These are phyloP conservation scores for Isoetes taiwanensis DNA, from an alignment of 75 land plant species.

Conservation along the genomic window DNA sequence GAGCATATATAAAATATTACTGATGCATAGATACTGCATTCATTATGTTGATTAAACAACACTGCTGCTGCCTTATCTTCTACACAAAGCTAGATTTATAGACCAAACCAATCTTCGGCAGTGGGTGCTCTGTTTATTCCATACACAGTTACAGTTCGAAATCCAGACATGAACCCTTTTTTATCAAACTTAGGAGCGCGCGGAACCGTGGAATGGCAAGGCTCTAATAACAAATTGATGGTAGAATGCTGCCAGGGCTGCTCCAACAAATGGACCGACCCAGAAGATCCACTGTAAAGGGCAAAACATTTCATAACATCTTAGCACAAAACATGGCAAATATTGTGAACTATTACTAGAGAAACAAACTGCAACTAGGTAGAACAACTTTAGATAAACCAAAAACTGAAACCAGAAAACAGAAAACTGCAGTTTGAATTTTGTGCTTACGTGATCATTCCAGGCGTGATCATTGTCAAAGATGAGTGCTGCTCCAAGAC, in stretches of 20 bases:
- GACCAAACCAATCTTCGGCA: no score
- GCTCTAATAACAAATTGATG: conserved; percentile 58
- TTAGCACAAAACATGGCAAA: not conserved
- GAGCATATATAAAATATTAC: no score
- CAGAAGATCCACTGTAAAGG: conserved; percentile 61
- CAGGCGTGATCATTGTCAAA: conserved; percentile 42
- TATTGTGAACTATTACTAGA: not conserved
- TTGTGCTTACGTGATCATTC: conserved; percentile 36
- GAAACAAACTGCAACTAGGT: not conserved
- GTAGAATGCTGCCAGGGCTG: conserved; percentile 60
- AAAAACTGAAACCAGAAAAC: not conserved
- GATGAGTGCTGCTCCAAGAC: conserved; percentile 59
- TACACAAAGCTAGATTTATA: no score
- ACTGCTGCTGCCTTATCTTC: no score
- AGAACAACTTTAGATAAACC: not conserved
- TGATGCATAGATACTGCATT: no score
- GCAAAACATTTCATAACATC: not conserved
- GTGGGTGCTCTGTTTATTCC: no score
- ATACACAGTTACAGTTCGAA: no score
- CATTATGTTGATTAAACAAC: no score
- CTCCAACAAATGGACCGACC: conserved; percentile 64
- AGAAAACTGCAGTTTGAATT: not conserved
- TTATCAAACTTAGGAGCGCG: not conserved
- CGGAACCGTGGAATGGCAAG: conserved; percentile 46
- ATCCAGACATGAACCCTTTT: no score